Conservation (phyloP, 768 basidiomycete genomes). For the Sistotremastrum suecicum region DNA sequence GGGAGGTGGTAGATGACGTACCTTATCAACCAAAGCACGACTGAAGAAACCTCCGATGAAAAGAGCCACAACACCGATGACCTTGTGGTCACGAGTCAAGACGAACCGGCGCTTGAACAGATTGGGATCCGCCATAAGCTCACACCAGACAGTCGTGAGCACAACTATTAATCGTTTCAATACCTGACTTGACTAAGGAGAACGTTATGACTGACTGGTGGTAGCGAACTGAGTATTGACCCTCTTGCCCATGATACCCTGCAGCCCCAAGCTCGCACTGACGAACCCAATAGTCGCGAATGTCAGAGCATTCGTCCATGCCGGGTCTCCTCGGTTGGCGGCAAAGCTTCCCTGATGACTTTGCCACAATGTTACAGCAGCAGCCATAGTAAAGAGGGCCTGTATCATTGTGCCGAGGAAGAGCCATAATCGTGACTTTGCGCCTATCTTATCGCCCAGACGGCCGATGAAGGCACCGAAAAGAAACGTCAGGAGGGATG, state of each 20-base stretch:
- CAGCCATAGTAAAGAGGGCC: constrained; percentile 61
- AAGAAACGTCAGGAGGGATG: constrained; percentile 67
- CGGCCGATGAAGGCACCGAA: constrained; percentile 66
- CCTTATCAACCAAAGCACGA: constrained; percentile 3
- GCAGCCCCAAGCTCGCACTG: constrained; percentile 67
- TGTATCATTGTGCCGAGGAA: constrained; percentile 57
- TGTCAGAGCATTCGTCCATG: constrained; percentile 54
- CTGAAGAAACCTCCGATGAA: constrained; percentile 65
- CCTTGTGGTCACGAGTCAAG: constrained; percentile 53
- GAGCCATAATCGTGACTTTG: constrained; percentile 65
- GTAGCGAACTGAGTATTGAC: constrained; percentile 69
- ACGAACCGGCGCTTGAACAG: constrained; percentile 48
- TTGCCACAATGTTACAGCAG: constrained; percentile 59
- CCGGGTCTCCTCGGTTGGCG: constrained; percentile 39
- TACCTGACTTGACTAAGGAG: background rate
- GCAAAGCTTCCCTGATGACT: constrained; percentile 43
- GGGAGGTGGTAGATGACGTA: too few relatives aligned
- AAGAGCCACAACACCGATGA: constrained; percentile 40
- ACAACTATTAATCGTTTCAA: constrained; percentile 37
- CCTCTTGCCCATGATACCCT: constrained; percentile 76
- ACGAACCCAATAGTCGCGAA: constrained; percentile 68
- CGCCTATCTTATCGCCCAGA: constrained; percentile 69
- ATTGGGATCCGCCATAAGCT: constrained; percentile 68
- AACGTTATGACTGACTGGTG: constrained; percentile 34
- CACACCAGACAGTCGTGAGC: constrained; percentile 81